Conservation (phyloP, 257 asterid species). For the Rehmannia glutinosa region DNA sequence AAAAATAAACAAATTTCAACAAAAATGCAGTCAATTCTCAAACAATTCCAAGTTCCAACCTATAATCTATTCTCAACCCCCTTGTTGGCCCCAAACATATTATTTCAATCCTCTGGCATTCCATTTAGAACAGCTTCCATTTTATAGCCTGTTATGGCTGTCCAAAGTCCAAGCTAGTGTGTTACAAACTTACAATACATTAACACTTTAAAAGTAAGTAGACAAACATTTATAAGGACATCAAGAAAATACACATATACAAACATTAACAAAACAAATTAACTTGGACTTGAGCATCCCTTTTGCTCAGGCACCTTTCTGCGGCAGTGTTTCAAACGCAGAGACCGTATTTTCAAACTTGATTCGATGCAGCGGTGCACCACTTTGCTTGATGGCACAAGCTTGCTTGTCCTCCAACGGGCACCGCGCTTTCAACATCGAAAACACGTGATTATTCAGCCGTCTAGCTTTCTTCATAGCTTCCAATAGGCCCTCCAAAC, state of each 20-base stretch:
- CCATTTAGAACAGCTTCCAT: no score
- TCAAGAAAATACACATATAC: neutral
- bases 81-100: no score
- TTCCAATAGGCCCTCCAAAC: conserved; percentile 59
- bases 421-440: conserved; percentile 92
- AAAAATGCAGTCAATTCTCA: no score
- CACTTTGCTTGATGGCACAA: conserved; percentile 93
- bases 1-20: no score
- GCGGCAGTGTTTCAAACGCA: conserved; percentile 94
- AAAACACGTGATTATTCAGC: conserved; percentile 77
- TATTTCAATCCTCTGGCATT: no score
- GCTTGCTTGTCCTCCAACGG: conserved; percentile 98
- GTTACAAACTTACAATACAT: no score
- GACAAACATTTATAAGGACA: no score
- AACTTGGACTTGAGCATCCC: neutral
- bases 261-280: conserved; percentile 1
- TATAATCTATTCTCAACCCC: no score
- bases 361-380: conserved; percentile 82
- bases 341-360: conserved; percentile 93
- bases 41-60: no score
- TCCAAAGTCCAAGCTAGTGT: no score
- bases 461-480: conserved; percentile 96
- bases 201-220: no score
- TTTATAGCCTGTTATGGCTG: no score
- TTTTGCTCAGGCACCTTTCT: conserved; percentile 64